phyloP scores from a whole-genome alignment of 345 rosid species.

The Litchi chinensis region DNA sequence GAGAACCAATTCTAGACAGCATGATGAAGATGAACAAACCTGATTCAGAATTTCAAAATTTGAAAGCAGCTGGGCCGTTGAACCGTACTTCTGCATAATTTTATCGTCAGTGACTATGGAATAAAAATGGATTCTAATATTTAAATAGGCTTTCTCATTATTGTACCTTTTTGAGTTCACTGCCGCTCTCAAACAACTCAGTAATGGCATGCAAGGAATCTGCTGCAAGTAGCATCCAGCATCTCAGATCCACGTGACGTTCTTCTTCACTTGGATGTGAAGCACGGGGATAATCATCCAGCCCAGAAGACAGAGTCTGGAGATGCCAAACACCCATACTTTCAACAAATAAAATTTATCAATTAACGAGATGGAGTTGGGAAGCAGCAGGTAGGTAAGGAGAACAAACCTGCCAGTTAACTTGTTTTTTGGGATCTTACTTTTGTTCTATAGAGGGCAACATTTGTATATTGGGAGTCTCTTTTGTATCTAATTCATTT shows the following conservation, averaged over 20 bases:
- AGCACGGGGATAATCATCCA: constrained; percentile 96
- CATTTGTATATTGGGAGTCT: neutral
- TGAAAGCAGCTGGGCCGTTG: constrained; percentile 63
- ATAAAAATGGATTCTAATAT: constrained; percentile 10
- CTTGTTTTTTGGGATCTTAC: neutral
- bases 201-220: constrained; percentile 77
- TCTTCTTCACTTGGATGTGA: constrained; percentile 92
- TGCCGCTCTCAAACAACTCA: constrained; percentile 45
- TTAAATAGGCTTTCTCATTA: neutral
- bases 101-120: constrained; percentile 14
- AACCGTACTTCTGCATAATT: constrained; percentile 63
- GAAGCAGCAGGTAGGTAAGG: neutral
- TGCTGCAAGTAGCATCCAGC: constrained; percentile 96
- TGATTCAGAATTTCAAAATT: constrained; percentile 78
- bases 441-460: no score
- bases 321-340: neutral
- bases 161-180: constrained; percentile 48
- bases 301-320: constrained; percentile 77
- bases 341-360: neutral
- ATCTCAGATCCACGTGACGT: constrained; percentile 90
- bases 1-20: constrained; percentile 9
- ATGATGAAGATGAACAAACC: constrained; percentile 42
- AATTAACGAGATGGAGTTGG: neutral
- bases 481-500: neutral
- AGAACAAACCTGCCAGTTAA: no score